Conservation (phyloP, 2,329 filamentous ascomycete genomes). For the Colletotrichum sp. region DNA sequence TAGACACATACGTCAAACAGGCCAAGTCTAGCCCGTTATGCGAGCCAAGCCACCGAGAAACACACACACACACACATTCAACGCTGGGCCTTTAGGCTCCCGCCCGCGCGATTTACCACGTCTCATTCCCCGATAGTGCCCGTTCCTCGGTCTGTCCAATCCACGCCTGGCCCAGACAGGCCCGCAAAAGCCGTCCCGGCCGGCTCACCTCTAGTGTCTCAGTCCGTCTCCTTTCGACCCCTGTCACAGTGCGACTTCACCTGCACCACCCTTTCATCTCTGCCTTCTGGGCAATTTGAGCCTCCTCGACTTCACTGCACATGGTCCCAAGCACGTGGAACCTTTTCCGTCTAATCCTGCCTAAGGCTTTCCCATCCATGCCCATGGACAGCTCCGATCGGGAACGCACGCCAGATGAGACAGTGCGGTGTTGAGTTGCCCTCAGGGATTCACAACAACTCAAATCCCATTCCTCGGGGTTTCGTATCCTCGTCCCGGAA, state of each 20-base stretch:
- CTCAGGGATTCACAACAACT: constrained; percentile 16
- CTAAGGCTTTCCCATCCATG: neutral
- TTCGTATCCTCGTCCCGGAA: neutral
- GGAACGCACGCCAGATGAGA: constrained; percentile 16
- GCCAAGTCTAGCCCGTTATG: neutral
- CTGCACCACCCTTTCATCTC: constrained; percentile 8
- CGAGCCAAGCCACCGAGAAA: neutral
- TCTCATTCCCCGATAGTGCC: neutral
- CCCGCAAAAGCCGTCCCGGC: constrained; percentile 9
- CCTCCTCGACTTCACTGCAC: neutral
- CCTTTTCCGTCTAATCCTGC: neutral
- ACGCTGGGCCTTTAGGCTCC: neutral
- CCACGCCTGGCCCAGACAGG: neutral
- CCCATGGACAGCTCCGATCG: neutral
- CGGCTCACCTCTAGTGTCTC: constrained; percentile 1
- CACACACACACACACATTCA: neutral
- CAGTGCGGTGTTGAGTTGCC: constrained; percentile 13
- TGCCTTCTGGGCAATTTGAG: neutral
- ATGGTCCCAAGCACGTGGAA: constrained; percentile 14
- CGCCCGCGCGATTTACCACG: neutral
- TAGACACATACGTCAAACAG: neutral
- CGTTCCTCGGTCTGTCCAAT: neutral
- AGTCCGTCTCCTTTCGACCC: neutral
- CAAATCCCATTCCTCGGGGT: constrained; percentile 14
- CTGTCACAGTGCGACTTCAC: constrained; percentile 1